These are phyloP conservation scores for Lachancea waltii DNA, from an alignment of 805 yeast species.

Conservation along the genomic window DNA sequence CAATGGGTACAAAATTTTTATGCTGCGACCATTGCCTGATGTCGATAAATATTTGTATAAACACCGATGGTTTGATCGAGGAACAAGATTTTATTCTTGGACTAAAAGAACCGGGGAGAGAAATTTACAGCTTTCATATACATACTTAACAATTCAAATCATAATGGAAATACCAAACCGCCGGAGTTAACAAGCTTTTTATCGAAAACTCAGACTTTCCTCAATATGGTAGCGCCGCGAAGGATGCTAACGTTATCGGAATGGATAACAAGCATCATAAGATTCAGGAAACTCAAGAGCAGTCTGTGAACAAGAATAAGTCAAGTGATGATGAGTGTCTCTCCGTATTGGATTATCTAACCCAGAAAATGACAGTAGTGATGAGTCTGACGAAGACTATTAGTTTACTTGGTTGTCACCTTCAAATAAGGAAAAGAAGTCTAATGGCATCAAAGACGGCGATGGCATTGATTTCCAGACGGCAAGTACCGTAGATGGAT, in stretches of 20 bases:
- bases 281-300: slow-evolving; percentile 1
- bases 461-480: no score
- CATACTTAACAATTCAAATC: slow-evolving; percentile 32
- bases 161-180: slow-evolving; percentile 44
- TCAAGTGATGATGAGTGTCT: no score
- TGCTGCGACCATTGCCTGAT: background rate
- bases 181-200: slow-evolving; percentile 48
- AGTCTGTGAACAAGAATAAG: no score
- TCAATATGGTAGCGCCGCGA: slow-evolving; percentile 6
- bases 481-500: no score
- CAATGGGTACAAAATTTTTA: background rate
- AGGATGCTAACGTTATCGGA: background rate
- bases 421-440: no score
- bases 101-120: slow-evolving; percentile 50
- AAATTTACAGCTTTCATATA: slow-evolving; percentile 43
- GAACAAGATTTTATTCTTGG: slow-evolving; percentile 30
- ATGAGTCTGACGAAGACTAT: no score
- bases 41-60: background rate
- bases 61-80: slow-evolving; percentile 19
- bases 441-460: no score
- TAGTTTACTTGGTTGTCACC: no score
- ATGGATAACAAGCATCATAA: slow-evolving; percentile 1
- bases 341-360: no score
- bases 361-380: no score
- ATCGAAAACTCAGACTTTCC: slow-evolving; percentile 14